Evolutionary conservation across 2,329 filamentous ascomycete genomes (phyloP).

Genomic region (Verticillium albo-atrum): DNA sequence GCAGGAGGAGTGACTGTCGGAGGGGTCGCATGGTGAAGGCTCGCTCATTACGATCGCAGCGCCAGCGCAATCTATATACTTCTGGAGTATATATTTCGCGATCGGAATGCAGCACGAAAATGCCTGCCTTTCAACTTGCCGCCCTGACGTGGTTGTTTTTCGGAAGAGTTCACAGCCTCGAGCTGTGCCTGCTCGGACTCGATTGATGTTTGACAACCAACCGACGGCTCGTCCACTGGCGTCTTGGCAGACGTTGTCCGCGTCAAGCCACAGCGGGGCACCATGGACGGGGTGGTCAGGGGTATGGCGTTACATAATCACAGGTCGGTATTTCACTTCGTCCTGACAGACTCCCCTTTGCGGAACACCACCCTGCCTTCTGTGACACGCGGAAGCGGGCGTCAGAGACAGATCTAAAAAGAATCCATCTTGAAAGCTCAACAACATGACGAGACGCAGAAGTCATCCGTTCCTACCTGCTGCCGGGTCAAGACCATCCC

Average conservation of each 20-base stretch:
- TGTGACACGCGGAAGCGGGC: too few species aligned
- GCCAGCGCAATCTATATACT: slow-evolving; percentile 6
- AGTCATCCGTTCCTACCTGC: too few species aligned
- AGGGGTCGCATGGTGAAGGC: slow-evolving; percentile 9
- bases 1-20: slow-evolving; percentile 2
- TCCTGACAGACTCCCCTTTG: too few species aligned
- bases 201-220: background rate
- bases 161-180: background rate
- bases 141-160: background rate
- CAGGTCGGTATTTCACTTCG: too few species aligned
- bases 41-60: slow-evolving; percentile 8
- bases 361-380: too few species aligned
- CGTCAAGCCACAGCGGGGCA: background rate
- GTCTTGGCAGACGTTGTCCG: background rate
- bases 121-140: background rate
- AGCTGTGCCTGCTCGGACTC: background rate
- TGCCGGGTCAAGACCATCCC: too few species aligned
- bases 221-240: background rate
- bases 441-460: too few species aligned
- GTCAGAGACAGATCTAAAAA: too few species aligned
- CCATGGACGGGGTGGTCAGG: too few species aligned
- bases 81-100: background rate
- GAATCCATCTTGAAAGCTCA: too few species aligned
- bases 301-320: background rate
- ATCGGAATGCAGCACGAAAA: background rate